Conservation (phyloP, 805 yeast species). For the Pichia eremophila region DNA sequence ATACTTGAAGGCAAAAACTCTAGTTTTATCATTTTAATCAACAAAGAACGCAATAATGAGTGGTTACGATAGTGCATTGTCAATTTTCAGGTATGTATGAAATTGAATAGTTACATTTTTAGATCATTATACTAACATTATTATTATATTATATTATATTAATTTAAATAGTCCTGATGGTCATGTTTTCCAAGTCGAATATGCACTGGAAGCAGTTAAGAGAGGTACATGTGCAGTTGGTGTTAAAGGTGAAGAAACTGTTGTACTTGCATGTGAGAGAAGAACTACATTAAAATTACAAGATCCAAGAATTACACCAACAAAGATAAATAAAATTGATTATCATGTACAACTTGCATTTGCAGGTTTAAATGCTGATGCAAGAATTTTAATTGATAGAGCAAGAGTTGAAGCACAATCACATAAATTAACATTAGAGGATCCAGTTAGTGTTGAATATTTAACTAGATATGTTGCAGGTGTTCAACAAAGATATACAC, state of each 20-base stretch:
- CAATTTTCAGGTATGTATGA: conserved; percentile 79
- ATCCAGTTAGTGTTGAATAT: conserved; percentile 85
- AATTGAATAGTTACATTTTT: not conserved
- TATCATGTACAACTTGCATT: conserved; percentile 86
- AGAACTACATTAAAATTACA: conserved; percentile 91
- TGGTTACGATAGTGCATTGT: conserved; percentile 98
- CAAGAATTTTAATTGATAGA: conserved; percentile 85
- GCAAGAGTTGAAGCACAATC: conserved; percentile 97
- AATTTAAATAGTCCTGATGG: conserved; percentile 74
- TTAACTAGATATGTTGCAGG: conserved; percentile 95
- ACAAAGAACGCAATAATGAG: conserved; percentile 46
- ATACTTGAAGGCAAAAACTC: not conserved
- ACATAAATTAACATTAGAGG: conserved; percentile 87
- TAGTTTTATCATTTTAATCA: no score
- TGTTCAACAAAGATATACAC: conserved; percentile 93
- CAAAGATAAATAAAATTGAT: conserved; percentile 86
- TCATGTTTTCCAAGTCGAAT: conserved; percentile 97
- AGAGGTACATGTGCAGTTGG: conserved; percentile 98
- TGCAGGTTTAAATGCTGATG: conserved; percentile 98
- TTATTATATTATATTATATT: not conserved
- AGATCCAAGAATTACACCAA: conserved; percentile 93
- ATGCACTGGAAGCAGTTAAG: conserved; percentile 95
- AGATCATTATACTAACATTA: not conserved
- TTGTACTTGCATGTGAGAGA: conserved; percentile 93
- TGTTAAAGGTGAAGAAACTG: conserved; percentile 80